phyloP scores from a whole-genome alignment of 139 green algal genomes.

The Chlamydomonas eustigma region DNA sequence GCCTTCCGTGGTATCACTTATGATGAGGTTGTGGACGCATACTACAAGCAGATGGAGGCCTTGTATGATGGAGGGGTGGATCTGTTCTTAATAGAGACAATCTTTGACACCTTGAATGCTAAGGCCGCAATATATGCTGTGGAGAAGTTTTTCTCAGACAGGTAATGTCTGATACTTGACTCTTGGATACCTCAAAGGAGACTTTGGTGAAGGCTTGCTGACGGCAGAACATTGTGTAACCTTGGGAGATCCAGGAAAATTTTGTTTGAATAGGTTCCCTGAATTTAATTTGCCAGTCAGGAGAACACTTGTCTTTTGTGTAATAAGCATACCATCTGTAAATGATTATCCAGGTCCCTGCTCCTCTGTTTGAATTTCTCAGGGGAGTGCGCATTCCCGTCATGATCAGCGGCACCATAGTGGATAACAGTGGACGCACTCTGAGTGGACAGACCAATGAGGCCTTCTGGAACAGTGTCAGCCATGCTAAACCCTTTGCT shows the following conservation, averaged over 20 bases:
- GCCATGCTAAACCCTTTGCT: slow-evolving; percentile 87
- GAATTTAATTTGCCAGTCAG: neutral
- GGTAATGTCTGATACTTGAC: too few relatives aligned
- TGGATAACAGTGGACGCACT: slow-evolving; percentile 92
- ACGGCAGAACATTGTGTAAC: neutral
- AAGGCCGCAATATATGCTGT: slow-evolving; percentile 94
- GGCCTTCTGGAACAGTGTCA: slow-evolving; percentile 95
- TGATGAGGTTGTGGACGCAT: slow-evolving; percentile 92
- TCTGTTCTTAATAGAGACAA: slow-evolving; percentile 97
- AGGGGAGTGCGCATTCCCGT: slow-evolving; percentile 80
- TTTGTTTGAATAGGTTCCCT: neutral
- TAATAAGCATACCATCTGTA: neutral
- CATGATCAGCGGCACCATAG: slow-evolving; percentile 95
- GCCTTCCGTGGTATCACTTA: slow-evolving; percentile 90
- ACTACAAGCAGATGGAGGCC: slow-evolving; percentile 86
- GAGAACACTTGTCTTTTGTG: neutral
- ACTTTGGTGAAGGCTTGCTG: too few relatives aligned
- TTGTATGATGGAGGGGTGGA: slow-evolving; percentile 90
- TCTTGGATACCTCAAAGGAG: too few relatives aligned
- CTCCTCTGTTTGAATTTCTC: neutral
- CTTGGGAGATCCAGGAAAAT: neutral
- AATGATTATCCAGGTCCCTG: too few relatives aligned
- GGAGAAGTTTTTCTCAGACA: slow-evolving; percentile 86
- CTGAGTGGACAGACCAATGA: slow-evolving; percentile 97
- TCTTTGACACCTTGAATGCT: slow-evolving; percentile 98